Percentiles rank a stretch among this genome's conserved stretches.
Conservation (phyloP, 345 rosid species). For the Zanthoxylum bungeanum region DNA sequence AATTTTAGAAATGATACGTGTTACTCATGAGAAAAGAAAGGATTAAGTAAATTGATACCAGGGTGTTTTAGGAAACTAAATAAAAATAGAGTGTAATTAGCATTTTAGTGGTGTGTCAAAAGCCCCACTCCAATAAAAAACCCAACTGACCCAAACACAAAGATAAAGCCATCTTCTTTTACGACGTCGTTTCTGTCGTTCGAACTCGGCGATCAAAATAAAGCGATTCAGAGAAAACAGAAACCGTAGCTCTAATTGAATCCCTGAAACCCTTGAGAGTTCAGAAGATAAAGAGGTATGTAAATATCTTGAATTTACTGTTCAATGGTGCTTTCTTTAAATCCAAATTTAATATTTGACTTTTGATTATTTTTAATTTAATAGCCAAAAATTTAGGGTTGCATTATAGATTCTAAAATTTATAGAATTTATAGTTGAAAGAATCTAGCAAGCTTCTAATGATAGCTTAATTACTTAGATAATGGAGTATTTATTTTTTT, state of each 20-base stretch:
- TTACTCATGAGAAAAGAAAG: too few species aligned
- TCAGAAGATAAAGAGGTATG: not conserved
- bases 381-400: not conserved
- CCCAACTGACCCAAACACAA: not conserved
- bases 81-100: too few species aligned
- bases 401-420: not conserved
- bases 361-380: not conserved
- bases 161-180: not conserved
- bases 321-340: not conserved
- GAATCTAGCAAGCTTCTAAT: not conserved
- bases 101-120: too few species aligned
- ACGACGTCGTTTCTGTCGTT: not conserved
- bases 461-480: not conserved
- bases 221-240: not conserved
- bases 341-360: not conserved
- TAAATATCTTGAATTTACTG: not conserved
- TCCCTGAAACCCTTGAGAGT: not conserved
- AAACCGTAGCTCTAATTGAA: not conserved
- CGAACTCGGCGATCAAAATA: not conserved
- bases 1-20: too few species aligned
- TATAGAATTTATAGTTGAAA: not conserved
- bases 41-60: too few species aligned
- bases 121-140: too few species aligned
- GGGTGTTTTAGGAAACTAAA: too few species aligned
- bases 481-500: not conserved